Base-by-base conservation (phyloP, 2,329 filamentous ascomycete genomes). In the Colletotrichum orchidophilum region DNA sequence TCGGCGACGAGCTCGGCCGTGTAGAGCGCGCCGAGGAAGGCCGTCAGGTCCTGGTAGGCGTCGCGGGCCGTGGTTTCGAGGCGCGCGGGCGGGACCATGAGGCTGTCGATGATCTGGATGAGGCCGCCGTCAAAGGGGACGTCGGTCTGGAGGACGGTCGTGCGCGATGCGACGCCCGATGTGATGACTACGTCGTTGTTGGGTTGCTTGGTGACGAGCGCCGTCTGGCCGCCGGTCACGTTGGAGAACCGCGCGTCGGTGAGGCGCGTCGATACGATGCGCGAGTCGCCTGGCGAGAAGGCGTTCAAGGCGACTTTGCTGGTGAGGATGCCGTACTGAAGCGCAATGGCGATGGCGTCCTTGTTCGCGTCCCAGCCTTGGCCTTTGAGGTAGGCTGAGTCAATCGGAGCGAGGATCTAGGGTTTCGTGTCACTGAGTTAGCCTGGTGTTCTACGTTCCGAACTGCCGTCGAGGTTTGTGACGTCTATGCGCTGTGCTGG, bases 311-410 rank as follows among this genome's bases (percentile, higher is more conserved):
- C 74, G n/a, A 91, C 83, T 12, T 83, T 84, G 57, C 84, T 85
- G 55, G 85, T 81, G 49, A 92, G 81, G 65, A 92, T 85, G 80
- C 92, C 90, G 79, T 93, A 93, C 60, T 85, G 81, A 5, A 93
- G 84, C 46, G 80, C 78, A 27, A 83, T 77, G 4, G 84, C 80
- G 12, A 88, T 81, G 55, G 80, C 79, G 64, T 79, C 76, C 74
- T 86, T 78, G 12, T 88, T 80, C 12, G 81, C 76, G 8, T 83
- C 79, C 77, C 83, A 86, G 60, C 66, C 67, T 29, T 71, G 67
- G 35, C 66, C 63, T 33, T 69, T 73, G 24, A 87, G 75, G 80
- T 91, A 90, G 24, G 89, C 89, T 5, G 82, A 81, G 75, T 91
- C 88, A 72, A 82, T 86, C 5, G 90, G 90, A 0, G 87, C 89